Base-by-base conservation (phyloP, 768 basidiomycete genomes). In the Krasilnikovozyma curviuscula region DNA sequence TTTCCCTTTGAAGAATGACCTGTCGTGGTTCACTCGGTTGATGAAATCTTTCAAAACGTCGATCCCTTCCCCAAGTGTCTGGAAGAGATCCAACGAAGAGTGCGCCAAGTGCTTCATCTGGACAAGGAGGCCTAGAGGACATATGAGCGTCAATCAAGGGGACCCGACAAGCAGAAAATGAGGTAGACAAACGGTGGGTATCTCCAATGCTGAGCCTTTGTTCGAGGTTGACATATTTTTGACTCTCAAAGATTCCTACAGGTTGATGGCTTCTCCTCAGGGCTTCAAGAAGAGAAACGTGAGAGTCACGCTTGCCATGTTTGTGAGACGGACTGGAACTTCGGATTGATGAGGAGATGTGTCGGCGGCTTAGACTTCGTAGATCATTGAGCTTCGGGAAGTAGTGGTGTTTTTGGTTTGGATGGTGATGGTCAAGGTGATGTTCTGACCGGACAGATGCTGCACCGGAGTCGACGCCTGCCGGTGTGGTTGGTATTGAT, bases 151-250 rank as follows among this genome's bases (percentile, higher is more conserved):
- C n/a, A n/a, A n/a, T n/a, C n/a, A n/a, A n/a, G n/a, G n/a, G n/a
- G n/a, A n/a, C n/a, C n/a, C n/a, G n/a, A n/a, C n/a, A n/a, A n/a
- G n/a, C n/a, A n/a, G n/a, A n/a, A n/a, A n/a, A n/a, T n/a, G n/a
- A n/a, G n/a, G n/a, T n/a, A n/a, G n/a, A n/a, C n/a, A n/a, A n/a
- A 31, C 48, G 50, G 10, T 43, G 39, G 29, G 24, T 9, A 4
- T 46, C 46, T 16, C 28, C 25, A 13, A 9, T 34, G 0, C 32
- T 7, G 40, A 46, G 39, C 10, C 27, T 32, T 7, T 32, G 24
- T 34, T 52, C 50, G n/a, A 52, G 29, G 41, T 52, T 40, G 45
- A 52, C 47, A 4, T n/a, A 48, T 28, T 46, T 31, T 13, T 52
- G 50, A 24, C 19, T 24, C 19, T 52, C 50, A 16, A 47, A 52